phyloP scores from a whole-genome alignment of 345 rosid genomes.

The Aquilaria sinensis region DNA sequence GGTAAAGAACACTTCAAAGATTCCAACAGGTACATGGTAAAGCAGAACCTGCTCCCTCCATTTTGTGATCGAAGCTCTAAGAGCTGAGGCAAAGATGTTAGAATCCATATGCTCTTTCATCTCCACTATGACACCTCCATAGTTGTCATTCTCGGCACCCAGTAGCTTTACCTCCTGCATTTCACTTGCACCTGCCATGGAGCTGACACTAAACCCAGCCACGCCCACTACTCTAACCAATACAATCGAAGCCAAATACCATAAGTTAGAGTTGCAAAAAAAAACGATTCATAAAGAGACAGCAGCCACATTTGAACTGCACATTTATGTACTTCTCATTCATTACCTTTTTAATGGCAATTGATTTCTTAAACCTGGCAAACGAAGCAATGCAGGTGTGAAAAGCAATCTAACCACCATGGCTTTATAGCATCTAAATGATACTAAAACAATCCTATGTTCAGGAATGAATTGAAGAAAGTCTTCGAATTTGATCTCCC shows the following conservation, averaged over 20 bases:
- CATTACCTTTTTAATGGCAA: not conserved
- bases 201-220: conserved; percentile 20
- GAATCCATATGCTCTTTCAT: conserved; percentile 54
- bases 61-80: conserved; percentile 43
- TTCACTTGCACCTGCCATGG: conserved; percentile 13
- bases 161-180: conserved; percentile 28
- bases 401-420: conserved; percentile 6
- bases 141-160: conserved; percentile 43
- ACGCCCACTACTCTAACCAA: too few relatives aligned
- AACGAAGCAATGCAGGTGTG: not conserved
- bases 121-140: conserved; percentile 71
- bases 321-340: not conserved
- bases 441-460: too few relatives aligned
- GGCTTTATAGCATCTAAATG: too few relatives aligned
- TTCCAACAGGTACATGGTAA: not conserved
- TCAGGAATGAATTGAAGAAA: too few relatives aligned
- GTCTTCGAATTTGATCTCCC: too few relatives aligned
- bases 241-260: too few relatives aligned
- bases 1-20: not conserved
- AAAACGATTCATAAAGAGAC: not conserved
- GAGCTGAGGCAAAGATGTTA: conserved; percentile 41
- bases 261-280: not conserved
- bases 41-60: conserved; percentile 69
- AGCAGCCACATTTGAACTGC: not conserved
- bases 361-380: not conserved